Evolutionary conservation across 305 asterid genomes (phyloP), one percentile per base, ranked within the genome.

Genomic region (Caryopteris hybrid): DNA sequence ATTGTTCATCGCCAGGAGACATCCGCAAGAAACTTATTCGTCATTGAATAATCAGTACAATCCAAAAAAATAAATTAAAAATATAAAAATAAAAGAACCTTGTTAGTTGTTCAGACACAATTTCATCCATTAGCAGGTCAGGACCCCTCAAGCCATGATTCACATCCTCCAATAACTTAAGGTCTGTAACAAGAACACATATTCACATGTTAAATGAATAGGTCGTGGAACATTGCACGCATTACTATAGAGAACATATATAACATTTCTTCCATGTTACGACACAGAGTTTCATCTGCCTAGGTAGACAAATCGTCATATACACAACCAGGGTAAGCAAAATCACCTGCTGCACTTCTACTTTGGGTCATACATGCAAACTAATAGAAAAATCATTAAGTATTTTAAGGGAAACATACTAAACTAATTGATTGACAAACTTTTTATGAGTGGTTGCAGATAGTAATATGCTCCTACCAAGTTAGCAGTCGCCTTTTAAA

Each of bases 91-190:
- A 42, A 27, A 18, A 21, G 21, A 64, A 93, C 99, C 99, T 88
- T 56, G 99, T 93, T 38, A 93, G 89, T 78, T 93, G 99, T 82
- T 93, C 97, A 27, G 97, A 88, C 51, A 90, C 95, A 59, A 93
- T 86, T 77, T 93, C 99, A 79, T 93, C 99, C 74, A 68, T 78
- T 65, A 88, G 82, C 78, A 85, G 68, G 78, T 88, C 91, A 22
- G 81, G 41, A 68, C 64, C 73, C 45, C 73, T 69, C 21, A 23
- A 51, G 20, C 45, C 71, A 52, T 62, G 75, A 70, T 79, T 77
- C 62, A 16, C 68, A 63, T 71, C 66, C 76, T 74, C 76, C 66
- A n/a, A 29, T 8, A 71, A 9, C 61, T 69, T 73, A 34, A 31
- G 46, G 33, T 65, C 83, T 76, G 76, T 50, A 61, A 45, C 76